Percentiles rank a stretch among this genome's conserved stretches.
phyloP scores from a whole-genome alignment of 345 rosid species.

The Citrus sp. region DNA sequence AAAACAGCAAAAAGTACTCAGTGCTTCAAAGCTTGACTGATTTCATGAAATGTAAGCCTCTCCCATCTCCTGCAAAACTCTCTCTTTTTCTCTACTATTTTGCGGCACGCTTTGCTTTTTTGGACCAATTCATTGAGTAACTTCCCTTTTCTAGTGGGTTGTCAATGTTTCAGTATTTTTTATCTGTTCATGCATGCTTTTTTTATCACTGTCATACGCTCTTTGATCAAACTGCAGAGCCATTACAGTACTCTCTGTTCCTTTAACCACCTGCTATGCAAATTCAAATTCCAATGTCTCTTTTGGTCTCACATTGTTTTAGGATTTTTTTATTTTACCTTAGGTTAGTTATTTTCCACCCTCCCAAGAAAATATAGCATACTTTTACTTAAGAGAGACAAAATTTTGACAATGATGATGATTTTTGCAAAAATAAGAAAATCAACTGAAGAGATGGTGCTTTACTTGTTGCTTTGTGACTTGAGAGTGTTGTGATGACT shows the following conservation, averaged over 20 bases:
- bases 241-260: slow-evolving; percentile 7
- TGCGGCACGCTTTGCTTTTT: slow-evolving; percentile 10
- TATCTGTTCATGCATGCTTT: neutral
- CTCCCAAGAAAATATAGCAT: neutral
- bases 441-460: slow-evolving; percentile 2
- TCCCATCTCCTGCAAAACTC: slow-evolving; percentile 6
- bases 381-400: slow-evolving; percentile 5
- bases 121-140: slow-evolving; percentile 6
- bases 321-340: neutral
- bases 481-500: neutral
- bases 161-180: neutral
- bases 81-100: neutral
- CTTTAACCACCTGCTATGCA: slow-evolving; percentile 13
- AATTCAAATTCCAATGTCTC: slow-evolving; percentile 16
- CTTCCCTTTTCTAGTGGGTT: slow-evolving; percentile 5
- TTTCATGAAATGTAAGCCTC: slow-evolving; percentile 3
- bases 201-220: slow-evolving; percentile 9
- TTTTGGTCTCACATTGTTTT: slow-evolving; percentile 7
- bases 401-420: neutral
- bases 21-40: neutral
- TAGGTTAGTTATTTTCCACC: too few relatives aligned
- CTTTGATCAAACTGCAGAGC: neutral
- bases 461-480: slow-evolving; percentile 16
- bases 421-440: slow-evolving; percentile 1
- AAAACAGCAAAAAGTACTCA: neutral